phyloP scores from a whole-genome alignment of 2,329 filamentous ascomycete species.

The Verticillium tricorpus region DNA sequence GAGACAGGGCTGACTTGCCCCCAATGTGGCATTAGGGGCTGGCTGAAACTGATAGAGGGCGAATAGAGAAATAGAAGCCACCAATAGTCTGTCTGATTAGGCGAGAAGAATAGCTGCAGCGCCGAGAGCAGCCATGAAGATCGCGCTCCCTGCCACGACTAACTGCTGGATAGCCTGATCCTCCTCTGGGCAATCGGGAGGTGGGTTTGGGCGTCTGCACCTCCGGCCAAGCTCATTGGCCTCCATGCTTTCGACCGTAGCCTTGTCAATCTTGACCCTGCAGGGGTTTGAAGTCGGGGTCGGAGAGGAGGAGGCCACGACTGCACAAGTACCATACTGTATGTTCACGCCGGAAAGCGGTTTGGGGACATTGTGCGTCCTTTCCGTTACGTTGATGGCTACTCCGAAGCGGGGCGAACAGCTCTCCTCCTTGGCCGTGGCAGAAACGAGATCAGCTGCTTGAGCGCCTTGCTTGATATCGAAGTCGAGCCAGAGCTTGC shows the following conservation, averaged over 20 bases:
- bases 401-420: conserved; percentile 3
- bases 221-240: conserved; percentile 2
- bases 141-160: conserved; percentile 4
- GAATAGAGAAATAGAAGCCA: too few relatives aligned
- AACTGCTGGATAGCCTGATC: conserved; percentile 2
- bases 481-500: conserved; percentile 9
- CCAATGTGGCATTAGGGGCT: too few relatives aligned
- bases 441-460: conserved; percentile 8
- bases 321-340: conserved; percentile 6
- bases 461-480: conserved; percentile 10
- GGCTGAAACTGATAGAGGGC: too few relatives aligned
- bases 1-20: too few relatives aligned
- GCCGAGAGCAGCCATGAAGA: conserved; percentile 6
- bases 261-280: conserved; percentile 11
- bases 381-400: conserved; percentile 10
- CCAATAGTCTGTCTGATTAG: neutral
- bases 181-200: conserved; percentile 12
- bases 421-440: conserved; percentile 3
- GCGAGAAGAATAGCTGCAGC: conserved; percentile 7
- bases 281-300: conserved; percentile 14
- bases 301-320: conserved; percentile 4
- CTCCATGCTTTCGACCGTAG: conserved; percentile 13
- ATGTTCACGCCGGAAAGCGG: neutral
- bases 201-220: conserved; percentile 9
- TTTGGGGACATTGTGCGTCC: conserved; percentile 4